phyloP scores from a whole-genome alignment of 805 yeast genomes.

The Suhomyces kilbournensis region DNA sequence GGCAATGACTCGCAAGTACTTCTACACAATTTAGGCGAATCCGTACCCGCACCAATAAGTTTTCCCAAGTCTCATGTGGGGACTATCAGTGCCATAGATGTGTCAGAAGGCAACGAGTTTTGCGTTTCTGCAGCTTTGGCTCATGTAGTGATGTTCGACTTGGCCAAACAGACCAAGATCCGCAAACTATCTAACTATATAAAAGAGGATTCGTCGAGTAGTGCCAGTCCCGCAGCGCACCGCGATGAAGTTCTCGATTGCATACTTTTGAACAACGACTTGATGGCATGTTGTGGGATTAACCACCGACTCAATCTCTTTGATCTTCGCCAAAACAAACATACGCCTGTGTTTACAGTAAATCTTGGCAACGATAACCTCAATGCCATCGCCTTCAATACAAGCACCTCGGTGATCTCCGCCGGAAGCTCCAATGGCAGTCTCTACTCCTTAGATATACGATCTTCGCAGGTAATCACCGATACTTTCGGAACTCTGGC shows the following conservation, averaged over 20 bases:
- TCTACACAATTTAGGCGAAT: constrained; percentile 10
- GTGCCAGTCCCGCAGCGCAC: neutral
- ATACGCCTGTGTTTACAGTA: constrained; percentile 12
- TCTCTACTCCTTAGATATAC: constrained; percentile 21
- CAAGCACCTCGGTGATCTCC: constrained; percentile 6
- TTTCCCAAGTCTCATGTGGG: constrained; percentile 17
- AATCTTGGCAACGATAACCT: constrained; percentile 24
- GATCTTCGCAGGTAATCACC: constrained; percentile 10
- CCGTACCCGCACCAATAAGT: constrained; percentile 2
- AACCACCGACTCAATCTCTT: constrained; percentile 20
- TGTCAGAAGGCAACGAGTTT: constrained; percentile 9
- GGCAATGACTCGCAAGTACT: constrained; percentile 18
- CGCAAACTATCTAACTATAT: constrained; percentile 6
- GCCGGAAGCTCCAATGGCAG: constrained; percentile 23
- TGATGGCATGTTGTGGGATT: constrained; percentile 25
- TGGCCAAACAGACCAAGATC: constrained; percentile 12
- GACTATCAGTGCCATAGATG: constrained; percentile 16
- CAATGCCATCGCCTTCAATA: constrained; percentile 15
- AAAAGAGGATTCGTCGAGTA: neutral
- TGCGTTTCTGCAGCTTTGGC: constrained; percentile 14
- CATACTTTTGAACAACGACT: constrained; percentile 15
- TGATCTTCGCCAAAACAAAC: constrained; percentile 18
- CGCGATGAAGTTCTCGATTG: constrained; percentile 19
- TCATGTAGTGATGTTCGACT: constrained; percentile 18
- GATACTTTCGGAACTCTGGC: constrained; percentile 1